These are phyloP conservation scores for Aspergillus bertholletiae DNA, from an alignment of 495 filamentous ascomycete species.

Conservation along the genomic window DNA sequence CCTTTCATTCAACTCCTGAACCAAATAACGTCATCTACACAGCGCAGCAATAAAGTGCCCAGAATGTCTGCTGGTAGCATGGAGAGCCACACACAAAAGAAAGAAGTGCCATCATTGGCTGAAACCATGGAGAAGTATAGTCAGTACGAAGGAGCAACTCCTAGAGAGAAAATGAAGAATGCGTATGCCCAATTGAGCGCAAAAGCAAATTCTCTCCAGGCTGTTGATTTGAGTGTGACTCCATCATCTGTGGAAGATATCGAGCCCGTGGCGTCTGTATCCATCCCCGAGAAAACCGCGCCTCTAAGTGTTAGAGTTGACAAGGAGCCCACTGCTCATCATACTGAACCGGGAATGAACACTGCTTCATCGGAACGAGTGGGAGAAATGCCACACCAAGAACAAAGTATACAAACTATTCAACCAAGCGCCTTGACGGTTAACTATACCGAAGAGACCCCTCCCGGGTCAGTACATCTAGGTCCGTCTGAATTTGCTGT, in stretches of 20 bases:
- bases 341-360: background rate
- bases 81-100: slow-evolving; percentile 15
- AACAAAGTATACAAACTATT: slow-evolving; percentile 33
- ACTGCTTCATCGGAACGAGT: background rate
- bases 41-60: background rate
- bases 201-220: slow-evolving; percentile 8
- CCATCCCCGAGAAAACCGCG: slow-evolving; percentile 28
- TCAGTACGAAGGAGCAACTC: slow-evolving; percentile 25
- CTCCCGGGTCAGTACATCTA: slow-evolving; percentile 38
- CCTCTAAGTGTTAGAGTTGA: slow-evolving; percentile 40
- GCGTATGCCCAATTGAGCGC: slow-evolving; percentile 22
- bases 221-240: slow-evolving; percentile 24
- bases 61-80: slow-evolving; percentile 1
- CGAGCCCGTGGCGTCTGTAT: slow-evolving; percentile 25
- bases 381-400: slow-evolving; percentile 1
- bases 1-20: background rate
- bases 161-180: slow-evolving; percentile 31
- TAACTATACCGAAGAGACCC: slow-evolving; percentile 21
- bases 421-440: slow-evolving; percentile 41
- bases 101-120: slow-evolving; percentile 9
- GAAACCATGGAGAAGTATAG: slow-evolving; percentile 27
- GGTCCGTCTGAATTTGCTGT: slow-evolving; percentile 43
- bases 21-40: slow-evolving; percentile 3
- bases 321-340: slow-evolving; percentile 11
- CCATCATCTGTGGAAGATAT: slow-evolving; percentile 45